Base-by-base conservation (phyloP, 768 basidiomycete genomes). In the Tricholoma hemisulphureum region DNA sequence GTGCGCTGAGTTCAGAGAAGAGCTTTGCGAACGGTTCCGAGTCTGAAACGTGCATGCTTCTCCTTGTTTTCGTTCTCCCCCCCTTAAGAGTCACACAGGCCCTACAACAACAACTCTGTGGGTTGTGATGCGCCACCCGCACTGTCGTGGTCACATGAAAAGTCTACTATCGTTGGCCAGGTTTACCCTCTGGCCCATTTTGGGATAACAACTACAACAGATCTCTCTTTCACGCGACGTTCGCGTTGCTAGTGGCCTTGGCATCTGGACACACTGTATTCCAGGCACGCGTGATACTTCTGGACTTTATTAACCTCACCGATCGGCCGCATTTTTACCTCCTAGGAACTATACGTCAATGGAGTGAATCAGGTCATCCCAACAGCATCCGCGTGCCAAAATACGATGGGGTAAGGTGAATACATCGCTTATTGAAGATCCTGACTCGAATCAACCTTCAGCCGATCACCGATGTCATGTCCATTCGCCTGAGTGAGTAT, bases 381-480 rank as follows among this genome's bases (percentile, higher is more conserved):
- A 69, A 58, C 16, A 76, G 79, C 18, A 80, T 81, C 61, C 61
- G 79, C 50, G 68, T 73, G 11, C 77, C 77, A 18, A 70, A 72
- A 51, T 82, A 80, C 58, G 79, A 81, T 57, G 79, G 76, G 0
- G 68, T 68, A 60, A 34, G n/a, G 65, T 60, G 10, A 8, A 39
- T 23, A n/a, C 2, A 24, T 52, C 32, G 2, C 32, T 39, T 23
- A 37, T 18, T 7, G 11, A n/a, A 21, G n/a, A 11, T 24, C 31
- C 26, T 5, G 26, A 5, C 31, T 16, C 18, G 35, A 53, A 9
- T 32, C 31, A 50, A n/a, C 48, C 11, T 53, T 21, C 53, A 83
- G 82, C 82, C 83, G 14, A 83, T 86, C 57, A 81, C 68, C 16
- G 80, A 84, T 63, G 82, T 85, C 11, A 81, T 76, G 6, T 82